Conservation (phyloP, 139 green algal species). For the Tetraselmis chui region DNA sequence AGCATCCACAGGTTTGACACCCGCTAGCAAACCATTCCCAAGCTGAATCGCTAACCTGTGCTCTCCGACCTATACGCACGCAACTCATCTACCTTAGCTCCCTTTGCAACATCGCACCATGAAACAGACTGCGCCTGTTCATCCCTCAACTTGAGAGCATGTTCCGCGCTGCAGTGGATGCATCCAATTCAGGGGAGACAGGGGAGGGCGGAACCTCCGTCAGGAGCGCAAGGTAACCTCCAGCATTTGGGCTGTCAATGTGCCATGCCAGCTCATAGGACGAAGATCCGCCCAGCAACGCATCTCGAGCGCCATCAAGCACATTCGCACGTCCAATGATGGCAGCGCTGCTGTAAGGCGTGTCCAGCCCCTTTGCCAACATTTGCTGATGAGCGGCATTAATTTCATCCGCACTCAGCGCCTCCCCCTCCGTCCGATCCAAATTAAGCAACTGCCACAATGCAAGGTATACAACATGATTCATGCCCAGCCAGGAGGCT, state of each 20-base stretch:
- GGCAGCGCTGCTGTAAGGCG: background rate
- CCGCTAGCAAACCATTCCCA: background rate
- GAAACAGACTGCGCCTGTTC: too few relatives aligned
- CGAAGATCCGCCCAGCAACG: background rate
- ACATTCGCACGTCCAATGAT: background rate
- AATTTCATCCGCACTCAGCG: background rate
- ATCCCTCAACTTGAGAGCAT: too few relatives aligned
- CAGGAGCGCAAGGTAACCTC: background rate
- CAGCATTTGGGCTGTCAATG: background rate
- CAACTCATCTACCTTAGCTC: too few relatives aligned
- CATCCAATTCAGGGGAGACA: too few relatives aligned
- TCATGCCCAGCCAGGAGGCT: too few relatives aligned
- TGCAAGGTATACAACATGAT: too few relatives aligned
- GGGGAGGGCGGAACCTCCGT: too few relatives aligned
- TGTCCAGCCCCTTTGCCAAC: background rate
- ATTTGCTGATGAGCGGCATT: background rate
- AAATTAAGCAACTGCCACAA: background rate
- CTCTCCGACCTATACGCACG: background rate
- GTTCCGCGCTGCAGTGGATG: too few relatives aligned
- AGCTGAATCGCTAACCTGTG: background rate
- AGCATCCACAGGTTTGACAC: background rate
- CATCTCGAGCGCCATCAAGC: background rate
- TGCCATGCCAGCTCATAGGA: background rate
- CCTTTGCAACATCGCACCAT: too few relatives aligned
- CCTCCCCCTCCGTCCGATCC: background rate